phyloP scores from a whole-genome alignment of 1,284 basidiomycete genomes.

The Xerocomus minutiporus region DNA sequence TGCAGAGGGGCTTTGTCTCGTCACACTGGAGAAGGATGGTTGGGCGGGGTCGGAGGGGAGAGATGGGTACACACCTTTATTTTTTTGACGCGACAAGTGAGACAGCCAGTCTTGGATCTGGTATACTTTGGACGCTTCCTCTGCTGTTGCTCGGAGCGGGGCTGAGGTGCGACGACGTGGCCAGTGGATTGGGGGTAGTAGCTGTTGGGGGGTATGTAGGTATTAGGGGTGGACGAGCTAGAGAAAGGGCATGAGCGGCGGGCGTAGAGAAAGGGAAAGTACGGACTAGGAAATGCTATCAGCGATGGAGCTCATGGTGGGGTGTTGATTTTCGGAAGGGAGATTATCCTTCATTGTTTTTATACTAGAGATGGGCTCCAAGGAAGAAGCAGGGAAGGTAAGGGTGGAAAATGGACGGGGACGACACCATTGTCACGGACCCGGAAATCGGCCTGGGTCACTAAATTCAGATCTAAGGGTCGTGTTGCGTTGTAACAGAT shows the following conservation, averaged over 20 bases:
- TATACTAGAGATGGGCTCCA: slow-evolving; percentile 31
- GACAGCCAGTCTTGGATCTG: slow-evolving; percentile 78
- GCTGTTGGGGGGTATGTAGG: slow-evolving; percentile 44
- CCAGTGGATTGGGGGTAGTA: slow-evolving; percentile 43
- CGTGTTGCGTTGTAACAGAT: slow-evolving; percentile 38
- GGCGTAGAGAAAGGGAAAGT: slow-evolving; percentile 11
- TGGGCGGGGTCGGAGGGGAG: slow-evolving; percentile 7
- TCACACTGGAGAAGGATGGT: slow-evolving; percentile 55
- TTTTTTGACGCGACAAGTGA: slow-evolving; percentile 82
- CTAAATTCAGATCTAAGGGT: slow-evolving; percentile 60
- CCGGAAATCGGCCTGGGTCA: slow-evolving; percentile 55
- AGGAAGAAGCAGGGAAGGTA: slow-evolving; percentile 35
- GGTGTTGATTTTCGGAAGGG: slow-evolving; percentile 34
- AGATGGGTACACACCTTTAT: slow-evolving; percentile 59
- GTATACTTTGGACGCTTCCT: slow-evolving; percentile 83
- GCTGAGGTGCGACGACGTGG: slow-evolving; percentile 44
- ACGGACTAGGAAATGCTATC: slow-evolving; percentile 60
- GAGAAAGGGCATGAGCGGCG: slow-evolving; percentile 18
- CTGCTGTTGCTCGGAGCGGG: slow-evolving; percentile 49
- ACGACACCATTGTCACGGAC: slow-evolving; percentile 47
- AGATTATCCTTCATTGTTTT: slow-evolving; percentile 40
- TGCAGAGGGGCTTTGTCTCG: slow-evolving; percentile 74
- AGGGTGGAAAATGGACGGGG: slow-evolving; percentile 45
- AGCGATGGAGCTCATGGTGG: slow-evolving; percentile 48
- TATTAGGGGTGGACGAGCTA: slow-evolving; percentile 34